Conservation (phyloP, 768 basidiomycete species). For the Albatrellus ellisii region DNA sequence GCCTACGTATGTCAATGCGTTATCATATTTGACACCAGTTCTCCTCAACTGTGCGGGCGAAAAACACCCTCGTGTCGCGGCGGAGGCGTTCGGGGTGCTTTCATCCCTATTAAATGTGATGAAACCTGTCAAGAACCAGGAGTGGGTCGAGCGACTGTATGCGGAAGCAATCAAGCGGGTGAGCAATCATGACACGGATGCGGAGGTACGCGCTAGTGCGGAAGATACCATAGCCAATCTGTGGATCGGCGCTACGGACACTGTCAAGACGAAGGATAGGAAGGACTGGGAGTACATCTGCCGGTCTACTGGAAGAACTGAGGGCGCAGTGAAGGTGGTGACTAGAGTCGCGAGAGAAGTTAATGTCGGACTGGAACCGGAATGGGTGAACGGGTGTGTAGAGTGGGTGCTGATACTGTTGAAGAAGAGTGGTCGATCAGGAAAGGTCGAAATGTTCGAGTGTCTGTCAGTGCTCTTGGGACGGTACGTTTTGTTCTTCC, state of each 20-base stretch:
- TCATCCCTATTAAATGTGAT: conserved; percentile 69
- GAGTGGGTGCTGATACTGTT: conserved; percentile 66
- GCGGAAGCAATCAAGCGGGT: conserved; percentile 59
- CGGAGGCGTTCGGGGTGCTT: conserved; percentile 81
- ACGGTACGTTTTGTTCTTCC: conserved; percentile 29
- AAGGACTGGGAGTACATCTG: conserved; percentile 78
- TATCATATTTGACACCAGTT: conserved; percentile 59
- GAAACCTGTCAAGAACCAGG: conserved; percentile 48
- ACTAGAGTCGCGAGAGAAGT: conserved; percentile 73
- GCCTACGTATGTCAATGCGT: conserved; percentile 39
- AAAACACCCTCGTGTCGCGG: conserved; percentile 78
- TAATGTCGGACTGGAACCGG: conserved; percentile 49
- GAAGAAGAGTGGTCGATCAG: conserved; percentile 64
- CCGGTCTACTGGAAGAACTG: conserved; percentile 53
- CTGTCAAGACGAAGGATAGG: conserved; percentile 45
- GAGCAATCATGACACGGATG: conserved; percentile 74
- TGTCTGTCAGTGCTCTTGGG: conserved; percentile 61
- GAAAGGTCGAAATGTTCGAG: conserved; percentile 70
- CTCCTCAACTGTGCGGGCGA: conserved; percentile 67
- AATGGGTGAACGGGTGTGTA: conserved; percentile 74
- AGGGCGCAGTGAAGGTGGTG: conserved; percentile 70
- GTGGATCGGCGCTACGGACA: conserved; percentile 76
- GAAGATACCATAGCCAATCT: conserved; percentile 78
- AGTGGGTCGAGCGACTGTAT: conserved; percentile 68
- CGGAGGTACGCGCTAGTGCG: conserved; percentile 75